phyloP scores from a whole-genome alignment of 2,329 filamentous ascomycete species.

The Venturia effusa region DNA sequence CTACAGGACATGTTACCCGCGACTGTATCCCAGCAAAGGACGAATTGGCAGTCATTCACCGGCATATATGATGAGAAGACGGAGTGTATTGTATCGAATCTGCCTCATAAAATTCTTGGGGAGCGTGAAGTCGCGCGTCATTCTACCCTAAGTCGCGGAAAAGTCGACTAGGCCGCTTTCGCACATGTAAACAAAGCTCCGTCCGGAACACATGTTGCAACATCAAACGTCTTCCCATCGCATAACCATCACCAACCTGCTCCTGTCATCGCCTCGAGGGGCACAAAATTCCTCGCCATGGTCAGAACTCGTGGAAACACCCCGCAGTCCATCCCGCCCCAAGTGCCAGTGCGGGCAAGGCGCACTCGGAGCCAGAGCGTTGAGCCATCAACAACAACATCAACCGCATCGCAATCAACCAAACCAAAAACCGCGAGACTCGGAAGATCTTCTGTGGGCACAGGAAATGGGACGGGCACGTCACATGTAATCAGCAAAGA shows the following conservation, averaged over 20 bases:
- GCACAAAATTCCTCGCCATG: neutral
- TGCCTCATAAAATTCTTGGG: no score
- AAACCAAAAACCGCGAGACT: neutral
- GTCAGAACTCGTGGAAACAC: constrained; percentile 1
- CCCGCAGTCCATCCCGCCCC: neutral
- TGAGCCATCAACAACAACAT: neutral
- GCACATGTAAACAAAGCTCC: no score
- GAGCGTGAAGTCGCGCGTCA: no score
- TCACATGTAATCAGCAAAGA: neutral
- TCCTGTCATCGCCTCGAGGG: neutral
- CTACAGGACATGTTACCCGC: no score
- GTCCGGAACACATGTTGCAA: no score
- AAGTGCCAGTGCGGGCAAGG: neutral
- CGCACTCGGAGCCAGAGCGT: constrained; percentile 2
- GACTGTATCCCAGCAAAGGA: no score
- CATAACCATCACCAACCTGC: neutral
- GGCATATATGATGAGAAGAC: no score
- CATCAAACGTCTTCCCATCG: neutral
- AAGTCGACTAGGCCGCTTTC: neutral
- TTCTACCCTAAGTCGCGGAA: no score
- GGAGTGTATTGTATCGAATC: no score
- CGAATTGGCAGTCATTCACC: no score
- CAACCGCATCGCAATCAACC: neutral
- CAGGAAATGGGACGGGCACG: neutral
- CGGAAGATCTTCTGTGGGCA: neutral